Conservation (phyloP, 441 rosid species). For the Raphanus hybrid region DNA sequence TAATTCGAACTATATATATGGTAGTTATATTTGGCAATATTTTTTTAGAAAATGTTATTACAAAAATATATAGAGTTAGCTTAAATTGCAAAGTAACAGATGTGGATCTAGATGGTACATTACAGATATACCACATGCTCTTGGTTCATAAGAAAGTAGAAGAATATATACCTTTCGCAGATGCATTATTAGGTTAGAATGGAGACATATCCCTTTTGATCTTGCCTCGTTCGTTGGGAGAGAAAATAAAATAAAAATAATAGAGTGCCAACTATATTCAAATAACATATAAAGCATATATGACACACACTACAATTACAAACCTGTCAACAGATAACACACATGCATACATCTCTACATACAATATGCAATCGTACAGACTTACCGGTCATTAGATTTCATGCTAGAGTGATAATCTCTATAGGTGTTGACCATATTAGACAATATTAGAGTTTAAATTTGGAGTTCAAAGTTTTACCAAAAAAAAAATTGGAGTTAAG, state of each 20-base stretch:
- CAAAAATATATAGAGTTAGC: conserved; percentile 3
- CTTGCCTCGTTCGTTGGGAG: conserved; percentile 33
- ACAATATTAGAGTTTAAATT: conserved; percentile 10
- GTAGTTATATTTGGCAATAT: background rate
- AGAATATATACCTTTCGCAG: conserved; percentile 37
- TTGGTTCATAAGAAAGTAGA: conserved; percentile 41
- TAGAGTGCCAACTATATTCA: background rate
- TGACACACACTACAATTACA: background rate
- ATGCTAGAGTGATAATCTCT: conserved; percentile 1
- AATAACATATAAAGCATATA: background rate
- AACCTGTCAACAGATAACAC: conserved; percentile 1
- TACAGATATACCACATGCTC: conserved; percentile 49
- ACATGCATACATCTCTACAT: background rate
- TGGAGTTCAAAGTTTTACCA: background rate
- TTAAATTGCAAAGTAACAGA: conserved; percentile 53
- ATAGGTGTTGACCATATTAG: conserved; percentile 11
- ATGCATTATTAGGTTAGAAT: conserved; percentile 38
- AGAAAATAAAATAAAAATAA: background rate
- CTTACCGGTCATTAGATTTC: conserved; percentile 2
- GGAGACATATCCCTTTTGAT: conserved; percentile 34
- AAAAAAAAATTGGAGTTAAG: background rate
- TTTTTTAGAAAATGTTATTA: background rate
- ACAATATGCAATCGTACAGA: background rate
- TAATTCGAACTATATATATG: no score
- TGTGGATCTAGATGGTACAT: conserved; percentile 43